Base-by-base conservation (phyloP, 257 asterid genomes). In the Ocimum tenuiflorum region DNA sequence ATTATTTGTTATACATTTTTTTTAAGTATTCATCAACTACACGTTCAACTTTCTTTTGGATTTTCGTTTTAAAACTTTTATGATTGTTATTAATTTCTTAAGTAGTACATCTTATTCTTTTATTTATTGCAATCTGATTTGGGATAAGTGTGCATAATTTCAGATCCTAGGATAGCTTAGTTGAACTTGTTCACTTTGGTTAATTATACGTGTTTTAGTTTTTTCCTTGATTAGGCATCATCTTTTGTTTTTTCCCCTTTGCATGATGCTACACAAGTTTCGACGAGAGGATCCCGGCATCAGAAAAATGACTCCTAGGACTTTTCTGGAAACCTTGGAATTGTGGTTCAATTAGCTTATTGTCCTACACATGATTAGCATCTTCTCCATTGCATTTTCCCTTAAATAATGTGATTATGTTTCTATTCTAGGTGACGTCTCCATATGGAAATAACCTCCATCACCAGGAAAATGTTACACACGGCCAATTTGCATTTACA, bases 401-500 rank as follows among this genome's bases (percentile, higher is more conserved):
- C 63, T 45, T 51, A 57, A 17, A 20, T 72, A 67, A 64, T 59
- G 55, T 38, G 72, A 29, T 19, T 23, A 17, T 57, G 46, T 63
- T 71, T 55, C 65, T 54, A 49, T 23, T 51, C 27, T 65, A 91
- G 97, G 95, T 88, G 49, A 77, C 91, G 19, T 86, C 96, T n/a
- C 95, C 96, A 19, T 84, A 82, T 69, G 97, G 97, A 18, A 88
- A 85, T 72, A 72, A 70, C 35, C 77, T 88, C 56, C 89, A 91
- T 77, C 81, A 83, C 48, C 52, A 60, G n/a, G 89, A 86, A 71
- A 91, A 88, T 72, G 81, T 73, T 43, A 84, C 95, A n/a, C 81
- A 81, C 20, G 97, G 95, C 31, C 96, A 91, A 75, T 84, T 91
- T 81, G 94, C 95, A 56, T 88, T 88, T 77, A 86, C 97, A 43